Base-by-base conservation (phyloP, 2,329 filamentous ascomycete species). In the Sclerotinia sclerotiorum region DNA sequence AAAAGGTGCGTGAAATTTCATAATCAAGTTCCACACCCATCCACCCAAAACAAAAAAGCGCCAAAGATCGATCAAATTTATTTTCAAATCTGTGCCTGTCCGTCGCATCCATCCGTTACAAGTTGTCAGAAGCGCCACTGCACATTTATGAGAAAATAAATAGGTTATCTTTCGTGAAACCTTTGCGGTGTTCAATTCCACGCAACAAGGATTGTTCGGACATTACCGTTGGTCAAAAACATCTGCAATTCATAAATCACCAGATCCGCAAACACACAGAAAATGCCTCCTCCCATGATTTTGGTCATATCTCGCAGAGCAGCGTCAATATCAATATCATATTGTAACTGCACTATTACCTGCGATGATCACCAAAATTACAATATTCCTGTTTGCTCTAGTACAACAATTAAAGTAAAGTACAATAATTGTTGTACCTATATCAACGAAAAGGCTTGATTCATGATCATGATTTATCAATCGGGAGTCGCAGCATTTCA, bases 131-230 rank as follows among this genome's bases (percentile, higher is more conserved):
- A 52, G 65, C 65, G 48, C 56, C 57, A 63, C 35, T 49, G 19
- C 57, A 46, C 65, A 21, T 52, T 42, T 35, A 29, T 46, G 46
- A 67, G 13, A 67, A 27, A 7, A 35, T 35, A 15, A 39, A 39
- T 15, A 21, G 72, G 70, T 68, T 68, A 68, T 69, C 65, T 72
- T 70, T 70, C 62, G 73, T 75, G 73, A 60, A 73, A 74, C 73
- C 63, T 54, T 42, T 69, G 66, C 69, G 69, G 66, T 70, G 66
- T 68, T 71, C 48, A 67, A 48, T 70, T 72, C 70, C 73, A 75
- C 73, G 72, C 73, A 73, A 76, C 72, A 71, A 72, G 73, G 69
- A 51, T 72, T 74, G 70, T 67, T 69, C 74, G 74, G 74, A 70
- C 69, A 70, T 72, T 56, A 70, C 72, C 74, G 70, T 65, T 61